Evolutionary conservation across 805 yeast genomes (phyloP).

Genomic region (Wickerhamiella nectarea): DNA sequence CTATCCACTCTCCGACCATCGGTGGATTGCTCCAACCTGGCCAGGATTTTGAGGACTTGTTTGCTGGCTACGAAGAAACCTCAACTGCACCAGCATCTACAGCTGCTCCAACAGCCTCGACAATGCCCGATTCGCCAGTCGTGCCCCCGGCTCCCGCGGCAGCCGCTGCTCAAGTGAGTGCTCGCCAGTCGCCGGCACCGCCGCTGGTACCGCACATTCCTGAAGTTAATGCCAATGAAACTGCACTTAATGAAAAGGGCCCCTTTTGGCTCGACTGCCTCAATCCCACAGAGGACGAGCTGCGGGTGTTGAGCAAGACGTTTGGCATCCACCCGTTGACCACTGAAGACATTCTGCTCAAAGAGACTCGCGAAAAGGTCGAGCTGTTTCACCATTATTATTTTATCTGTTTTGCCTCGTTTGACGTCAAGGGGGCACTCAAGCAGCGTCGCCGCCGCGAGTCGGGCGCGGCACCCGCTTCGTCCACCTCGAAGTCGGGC

Average conservation of each 20-base stretch:
- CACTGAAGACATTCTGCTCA: conserved; percentile 84
- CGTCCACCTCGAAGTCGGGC: not conserved
- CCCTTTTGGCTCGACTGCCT: conserved; percentile 92
- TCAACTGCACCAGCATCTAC: not conserved
- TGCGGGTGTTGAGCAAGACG: conserved; percentile 79
- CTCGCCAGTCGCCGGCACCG: conserved; percentile 5
- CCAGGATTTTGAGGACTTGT: conserved; percentile 45
- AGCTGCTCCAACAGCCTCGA: conserved; percentile 3
- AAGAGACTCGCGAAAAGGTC: conserved; percentile 91
- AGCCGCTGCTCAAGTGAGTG: conserved; percentile 7
- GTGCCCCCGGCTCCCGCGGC: conserved; percentile 9
- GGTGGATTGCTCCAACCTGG: conserved; percentile 62
- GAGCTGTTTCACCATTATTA: conserved; percentile 85
- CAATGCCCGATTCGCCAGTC: not conserved
- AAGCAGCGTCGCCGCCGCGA: conserved; percentile 9
- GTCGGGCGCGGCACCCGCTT: not conserved
- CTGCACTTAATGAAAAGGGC: conserved; percentile 21
- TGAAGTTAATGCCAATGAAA: not conserved
- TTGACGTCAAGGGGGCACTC: conserved; percentile 37
- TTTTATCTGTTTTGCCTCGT: conserved; percentile 76
- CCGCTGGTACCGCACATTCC: not conserved
- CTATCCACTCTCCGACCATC: conserved; percentile 78
- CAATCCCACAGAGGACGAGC: conserved; percentile 91
- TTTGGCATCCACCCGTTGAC: conserved; percentile 95
- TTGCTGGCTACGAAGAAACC: conserved; percentile 22